Base-by-base conservation (phyloP, 2,329 filamentous ascomycete species). In the Aureobasidium sp. region DNA sequence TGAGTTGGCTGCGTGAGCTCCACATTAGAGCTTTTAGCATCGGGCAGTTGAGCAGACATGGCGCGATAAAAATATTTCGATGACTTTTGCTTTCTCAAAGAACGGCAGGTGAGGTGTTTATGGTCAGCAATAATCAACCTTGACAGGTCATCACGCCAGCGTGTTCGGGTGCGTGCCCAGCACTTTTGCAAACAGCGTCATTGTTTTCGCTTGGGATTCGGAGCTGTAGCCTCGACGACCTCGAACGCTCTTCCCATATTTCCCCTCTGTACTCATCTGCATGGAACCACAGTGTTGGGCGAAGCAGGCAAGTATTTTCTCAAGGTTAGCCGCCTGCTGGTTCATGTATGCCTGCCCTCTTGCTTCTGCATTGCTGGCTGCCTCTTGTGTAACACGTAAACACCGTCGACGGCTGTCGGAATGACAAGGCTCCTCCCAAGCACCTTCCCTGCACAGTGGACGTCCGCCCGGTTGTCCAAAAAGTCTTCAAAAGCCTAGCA, bases 1-100 rank as follows among this genome's bases (percentile, higher is more conserved):
- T 76, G 73, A 1, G 82, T 85, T 2, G 83, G 82, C 31, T 81
- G 77, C 27, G 81, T 81, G 34, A 87, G 76, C 47, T 74, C 72
- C 29, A 87, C 72, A 37, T 80, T 74, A 1, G 81, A 74, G 2
- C 34, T 14, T 15, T 51, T 62, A 14, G 42, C 37, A 36, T 57
- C 52, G 15, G 60, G 60, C 12, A 55, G 41, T n/a, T 55, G 48
- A 8, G 20, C 29, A 58, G 41, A 37, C 55, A 58, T 58, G 31
- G 9, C n/a, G n/a, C 5, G 22, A n/a, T 55, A n/a, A 31, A n/a
- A 31, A n/a, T 55, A 12, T 17, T 5, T 20, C 25, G n/a, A 22
- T 31, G 37, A 31, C 8, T 41, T 56, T 44, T 31, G n/a, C 9
- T 44, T 15, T 31, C 8, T 6, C 7, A 6, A 17, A 31, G 8